Evolutionary conservation across 1,139 yeast genomes (phyloP).

Genomic region (Entelexis paramagnoliae): DNA sequence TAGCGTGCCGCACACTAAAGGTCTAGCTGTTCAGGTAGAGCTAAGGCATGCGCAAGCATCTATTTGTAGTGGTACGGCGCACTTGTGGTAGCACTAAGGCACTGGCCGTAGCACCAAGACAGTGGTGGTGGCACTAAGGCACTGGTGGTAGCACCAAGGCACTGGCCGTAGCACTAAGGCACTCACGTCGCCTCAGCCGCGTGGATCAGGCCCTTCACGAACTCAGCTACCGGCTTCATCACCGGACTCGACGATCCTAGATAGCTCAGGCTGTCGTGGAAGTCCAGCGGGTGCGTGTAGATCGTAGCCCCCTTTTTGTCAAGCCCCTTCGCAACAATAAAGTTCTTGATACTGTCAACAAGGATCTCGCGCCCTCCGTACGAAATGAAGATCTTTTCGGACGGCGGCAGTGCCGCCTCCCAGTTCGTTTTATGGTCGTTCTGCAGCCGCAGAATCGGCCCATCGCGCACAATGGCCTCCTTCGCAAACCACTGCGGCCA

Average conservation of each 20-base stretch:
- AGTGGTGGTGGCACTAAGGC: no score
- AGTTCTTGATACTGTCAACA: slow-evolving; percentile 8
- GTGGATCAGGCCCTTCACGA: neutral
- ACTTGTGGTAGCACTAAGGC: no score
- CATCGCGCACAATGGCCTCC: neutral
- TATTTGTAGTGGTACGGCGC: no score
- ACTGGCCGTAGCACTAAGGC: no score
- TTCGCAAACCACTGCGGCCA: neutral
- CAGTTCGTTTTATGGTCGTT: slow-evolving; percentile 2
- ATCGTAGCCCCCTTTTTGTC: neutral
- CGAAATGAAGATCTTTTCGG: slow-evolving; percentile 3
- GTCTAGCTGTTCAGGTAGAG: no score
- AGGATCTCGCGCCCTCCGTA: slow-evolving; percentile 15
- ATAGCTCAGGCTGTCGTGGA: slow-evolving; percentile 7
- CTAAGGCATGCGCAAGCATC: no score
- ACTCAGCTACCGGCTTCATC: neutral
- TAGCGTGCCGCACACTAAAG: no score
- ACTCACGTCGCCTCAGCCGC: neutral
- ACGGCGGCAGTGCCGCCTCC: slow-evolving; percentile 11
- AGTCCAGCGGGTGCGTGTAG: neutral
- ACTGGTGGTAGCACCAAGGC: no score
- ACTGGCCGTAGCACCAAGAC: no score
- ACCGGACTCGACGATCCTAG: neutral
- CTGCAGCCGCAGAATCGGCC: slow-evolving; percentile 22
- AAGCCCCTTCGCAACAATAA: neutral